Base-by-base conservation (phyloP, 345 rosid species). In the Crucihimalaya himalaica region DNA sequence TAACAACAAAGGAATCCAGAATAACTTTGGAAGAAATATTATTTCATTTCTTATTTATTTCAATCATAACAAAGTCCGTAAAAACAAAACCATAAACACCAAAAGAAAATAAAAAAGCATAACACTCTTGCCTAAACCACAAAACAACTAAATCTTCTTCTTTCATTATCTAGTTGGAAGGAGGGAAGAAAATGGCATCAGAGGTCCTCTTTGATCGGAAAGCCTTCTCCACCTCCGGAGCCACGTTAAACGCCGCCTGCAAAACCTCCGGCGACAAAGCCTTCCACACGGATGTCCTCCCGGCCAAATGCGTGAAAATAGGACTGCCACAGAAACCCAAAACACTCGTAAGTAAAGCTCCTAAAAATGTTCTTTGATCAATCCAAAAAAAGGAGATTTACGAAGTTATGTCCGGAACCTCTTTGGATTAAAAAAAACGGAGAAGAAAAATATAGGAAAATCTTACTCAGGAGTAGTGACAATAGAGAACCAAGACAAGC, bases 401-500 rank as follows among this genome's bases (percentile, higher is more conserved):
- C n/a, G n/a, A n/a, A n/a, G n/a, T n/a, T n/a, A n/a, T n/a, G n/a
- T n/a, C n/a, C n/a, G n/a, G n/a, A n/a, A n/a, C n/a, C n/a, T n/a
- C n/a, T n/a, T n/a, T n/a, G n/a, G n/a, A n/a, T n/a, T n/a, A n/a
- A n/a, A n/a, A n/a, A n/a, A n/a, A n/a, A n/a, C n/a, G n/a, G n/a
- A n/a, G 6, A 2, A 10, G 3, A 9, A 29, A 29, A 48, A 4
- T 3, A 18, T 4, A 18, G 16, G 7, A 16, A 20, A 11, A 40
- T 11, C 90, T 84, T 81, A 94, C 98, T 94, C 82, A 5, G 96
- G 97, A 67, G 95, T 91, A 37, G 90, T 87, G 63, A 91, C 87
- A 71, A 94, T 89, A 13, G 96, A 94, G 95, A 94, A 94, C 96
- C 97, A 93, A 63, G 76, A 71, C 55, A 93, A 48, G 14, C 97